Evolutionary conservation across 495 filamentous ascomycete species (phyloP).

Genomic region (Aspergillus indologenus): DNA sequence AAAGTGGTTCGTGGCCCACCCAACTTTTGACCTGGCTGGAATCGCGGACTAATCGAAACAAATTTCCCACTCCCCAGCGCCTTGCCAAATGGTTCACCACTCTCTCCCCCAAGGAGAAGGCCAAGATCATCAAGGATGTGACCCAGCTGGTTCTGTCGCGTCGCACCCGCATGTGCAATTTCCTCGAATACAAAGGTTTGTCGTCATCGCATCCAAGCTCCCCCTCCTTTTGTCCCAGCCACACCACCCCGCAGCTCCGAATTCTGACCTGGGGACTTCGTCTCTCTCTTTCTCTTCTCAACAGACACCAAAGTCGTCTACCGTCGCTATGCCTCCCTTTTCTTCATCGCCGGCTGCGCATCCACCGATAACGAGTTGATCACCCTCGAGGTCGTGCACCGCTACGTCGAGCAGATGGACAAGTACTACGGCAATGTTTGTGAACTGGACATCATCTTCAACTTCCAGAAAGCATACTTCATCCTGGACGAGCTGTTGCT

Average conservation of each 20-base stretch:
- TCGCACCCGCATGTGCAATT: slow-evolving; percentile 98
- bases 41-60: slow-evolving; percentile 29
- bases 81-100: slow-evolving; percentile 99
- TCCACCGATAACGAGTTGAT: slow-evolving; percentile 97
- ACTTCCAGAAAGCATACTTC: slow-evolving; percentile 99
- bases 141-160: slow-evolving; percentile 95
- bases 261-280: slow-evolving; percentile 7
- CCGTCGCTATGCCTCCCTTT: slow-evolving; percentile 96
- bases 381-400: slow-evolving; percentile 96
- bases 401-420: slow-evolving; percentile 99
- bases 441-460: slow-evolving; percentile 99
- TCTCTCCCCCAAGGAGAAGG: slow-evolving; percentile 95
- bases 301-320: slow-evolving; percentile 98
- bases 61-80: slow-evolving; percentile 62
- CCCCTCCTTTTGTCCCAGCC: slow-evolving; percentile 7
- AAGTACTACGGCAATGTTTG: slow-evolving; percentile 99
- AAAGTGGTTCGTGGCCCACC: slow-evolving; percentile 79
- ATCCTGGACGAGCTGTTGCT: slow-evolving; percentile 95
- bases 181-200: slow-evolving; percentile 96
- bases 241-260: slow-evolving; percentile 5
- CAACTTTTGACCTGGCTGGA: slow-evolving; percentile 26
- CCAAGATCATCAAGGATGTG: slow-evolving; percentile 99
- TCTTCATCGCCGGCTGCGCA: slow-evolving; percentile 96
- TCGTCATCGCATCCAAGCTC: slow-evolving; percentile 1
- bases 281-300: too few relatives aligned